Conservation (phyloP, 305 asterid genomes). For the Solanum hybrid region DNA sequence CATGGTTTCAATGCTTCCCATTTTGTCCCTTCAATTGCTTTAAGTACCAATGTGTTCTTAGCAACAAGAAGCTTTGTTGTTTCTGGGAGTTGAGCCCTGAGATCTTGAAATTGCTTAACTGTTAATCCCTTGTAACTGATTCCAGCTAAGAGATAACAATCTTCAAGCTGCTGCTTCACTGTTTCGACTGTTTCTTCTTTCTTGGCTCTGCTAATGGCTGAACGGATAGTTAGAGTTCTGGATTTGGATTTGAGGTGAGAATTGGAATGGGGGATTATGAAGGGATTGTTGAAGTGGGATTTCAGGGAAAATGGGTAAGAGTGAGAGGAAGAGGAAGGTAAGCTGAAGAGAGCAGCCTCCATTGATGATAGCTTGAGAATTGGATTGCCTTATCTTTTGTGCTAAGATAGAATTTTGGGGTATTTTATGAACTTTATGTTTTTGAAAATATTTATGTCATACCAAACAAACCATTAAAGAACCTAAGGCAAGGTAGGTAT, state of each 20-base stretch:
- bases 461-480: neutral
- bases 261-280: conserved; percentile 18
- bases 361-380: conserved; percentile 13
- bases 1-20: conserved; percentile 85
- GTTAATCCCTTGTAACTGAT: conserved; percentile 78
- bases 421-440: neutral
- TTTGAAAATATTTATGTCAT: neutral
- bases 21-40: conserved; percentile 78
- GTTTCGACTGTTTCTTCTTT: conserved; percentile 78
- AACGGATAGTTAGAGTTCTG: conserved; percentile 27
- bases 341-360: conserved; percentile 63
- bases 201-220: conserved; percentile 81
- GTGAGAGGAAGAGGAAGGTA: conserved; percentile 9
- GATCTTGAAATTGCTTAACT: conserved; percentile 64
- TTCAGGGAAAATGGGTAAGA: conserved; percentile 38
- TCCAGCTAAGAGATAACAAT: conserved; percentile 68
- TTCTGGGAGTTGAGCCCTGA: conserved; percentile 65
- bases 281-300: conserved; percentile 54
- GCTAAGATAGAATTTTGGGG: neutral
- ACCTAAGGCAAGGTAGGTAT: neutral
- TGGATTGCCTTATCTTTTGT: conserved; percentile 2
- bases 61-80: conserved; percentile 67
- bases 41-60: conserved; percentile 71
- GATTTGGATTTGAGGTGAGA: conserved; percentile 10
- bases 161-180: conserved; percentile 58